Evolutionary conservation across 768 basidiomycete species (phyloP), one percentile per base, ranked within the genome.

Genomic region (Lactifluus piperatus): DNA sequence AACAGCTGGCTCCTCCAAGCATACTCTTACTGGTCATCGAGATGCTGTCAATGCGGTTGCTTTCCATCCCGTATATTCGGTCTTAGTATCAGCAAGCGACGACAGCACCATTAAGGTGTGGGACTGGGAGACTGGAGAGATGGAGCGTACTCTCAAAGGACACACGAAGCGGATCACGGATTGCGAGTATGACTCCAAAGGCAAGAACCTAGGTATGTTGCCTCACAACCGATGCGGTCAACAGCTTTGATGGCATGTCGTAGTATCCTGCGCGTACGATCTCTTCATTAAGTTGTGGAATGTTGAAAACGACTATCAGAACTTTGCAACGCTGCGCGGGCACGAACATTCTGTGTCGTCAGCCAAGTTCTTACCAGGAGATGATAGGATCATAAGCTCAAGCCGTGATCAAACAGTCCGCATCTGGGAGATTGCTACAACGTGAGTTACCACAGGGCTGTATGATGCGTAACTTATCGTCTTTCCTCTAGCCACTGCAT

Each of bases 41-140:
- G 68, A 70, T 10, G 74, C 76, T 9, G 71, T 81, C 54, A 79
- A 75, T 10, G 65, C 72, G 43, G 76, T 83, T n/a, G 74, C 79
- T 2, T 83, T 83, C 61, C 82, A 83, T 64, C 82, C 82, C 0
- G 67, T 77, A 2, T 82, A 77, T 72, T 78, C 73, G 37, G 69
- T 75, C 2, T 50, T 83, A 24, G 82, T 76, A 1, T 76, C 74
- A n/a, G 79, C 79, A 18, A 79, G 77, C 60, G 81, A 81, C 48
- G 82, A 83, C 65, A 68, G 77, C 44, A 81, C 73, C 22, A 70
- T 83, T 51, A 82, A 82, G 71, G 73, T 82, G 5, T 83, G 81
- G 81, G 82, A 83, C 63, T 83, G 80, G 80, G 81, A 82, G 68
- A 76, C 76, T 14, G 82, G 82, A 39, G 81, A 82, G 55, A 76